A percentile compares a stretch with the other conserved stretches of the same genome.
Conservation (phyloP, 2,329 filamentous ascomycete species). For the Exophiala viscosa region DNA sequence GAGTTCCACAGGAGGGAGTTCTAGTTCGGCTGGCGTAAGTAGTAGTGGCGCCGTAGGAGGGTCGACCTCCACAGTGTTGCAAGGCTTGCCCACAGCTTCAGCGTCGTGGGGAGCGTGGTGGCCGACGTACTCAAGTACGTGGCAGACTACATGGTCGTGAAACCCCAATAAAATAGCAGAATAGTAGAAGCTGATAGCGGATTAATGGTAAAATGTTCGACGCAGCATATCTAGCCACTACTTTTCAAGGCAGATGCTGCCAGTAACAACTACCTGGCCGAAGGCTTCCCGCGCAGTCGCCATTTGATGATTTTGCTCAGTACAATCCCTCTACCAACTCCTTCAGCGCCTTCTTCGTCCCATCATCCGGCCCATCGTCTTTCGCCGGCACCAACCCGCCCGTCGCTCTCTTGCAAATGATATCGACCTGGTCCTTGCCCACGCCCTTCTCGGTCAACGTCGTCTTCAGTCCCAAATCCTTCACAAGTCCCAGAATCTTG, state of each 20-base stretch:
- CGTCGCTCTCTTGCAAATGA: conserved; percentile 24
- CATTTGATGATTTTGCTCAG: background rate
- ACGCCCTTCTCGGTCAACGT: conserved; percentile 27
- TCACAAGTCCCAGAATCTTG: conserved; percentile 25
- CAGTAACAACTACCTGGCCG: too few species aligned
- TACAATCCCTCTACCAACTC: conserved; percentile 22
- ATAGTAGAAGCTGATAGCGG: too few species aligned
- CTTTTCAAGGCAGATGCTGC: background rate
- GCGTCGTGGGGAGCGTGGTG: background rate
- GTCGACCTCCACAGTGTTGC: background rate
- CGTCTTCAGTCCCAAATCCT: conserved; percentile 26
- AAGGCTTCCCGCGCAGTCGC: too few species aligned
- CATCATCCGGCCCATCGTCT: conserved; percentile 15
- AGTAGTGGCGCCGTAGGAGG: too few species aligned
- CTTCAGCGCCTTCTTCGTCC: conserved; percentile 13
- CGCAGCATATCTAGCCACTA: too few species aligned
- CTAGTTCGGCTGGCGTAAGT: background rate
- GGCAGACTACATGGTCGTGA: background rate
- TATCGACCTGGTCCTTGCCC: conserved; percentile 25
- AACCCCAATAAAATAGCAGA: too few species aligned
- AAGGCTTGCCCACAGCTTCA: background rate
- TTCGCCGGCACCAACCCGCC: conserved; percentile 21
- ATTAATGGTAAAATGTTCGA: too few species aligned
- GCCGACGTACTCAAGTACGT: background rate
- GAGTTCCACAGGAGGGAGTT: background rate